These are phyloP conservation scores for Entomortierella chlamydospora DNA, from an alignment of 192 early-diverging fungal species.

Conservation along the genomic window DNA sequence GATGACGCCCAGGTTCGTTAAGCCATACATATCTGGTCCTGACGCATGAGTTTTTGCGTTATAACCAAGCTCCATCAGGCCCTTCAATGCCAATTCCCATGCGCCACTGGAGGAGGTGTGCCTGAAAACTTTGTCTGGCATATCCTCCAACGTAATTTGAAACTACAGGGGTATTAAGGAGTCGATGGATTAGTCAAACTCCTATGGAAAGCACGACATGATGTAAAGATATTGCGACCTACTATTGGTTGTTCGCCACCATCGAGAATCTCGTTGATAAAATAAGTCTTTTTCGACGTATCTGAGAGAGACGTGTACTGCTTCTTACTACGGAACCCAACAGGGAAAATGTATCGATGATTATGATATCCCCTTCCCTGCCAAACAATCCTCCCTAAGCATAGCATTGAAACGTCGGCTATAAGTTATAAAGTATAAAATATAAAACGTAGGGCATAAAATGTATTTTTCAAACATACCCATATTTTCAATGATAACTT, in stretches of 20 bases:
- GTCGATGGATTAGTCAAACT: background rate
- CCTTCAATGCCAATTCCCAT: constrained; percentile 74
- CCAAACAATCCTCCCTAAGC: constrained; percentile 66
- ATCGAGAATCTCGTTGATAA: constrained; percentile 76
- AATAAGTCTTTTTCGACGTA: constrained; percentile 62
- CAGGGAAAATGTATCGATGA: constrained; percentile 75
- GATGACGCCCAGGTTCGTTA: constrained; percentile 74
- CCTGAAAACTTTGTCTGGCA: constrained; percentile 67
- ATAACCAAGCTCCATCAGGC: constrained; percentile 67
- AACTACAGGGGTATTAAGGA: constrained; percentile 51
- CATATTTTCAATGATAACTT: constrained; percentile 68
- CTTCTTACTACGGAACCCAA: constrained; percentile 74
- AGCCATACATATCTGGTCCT: constrained; percentile 77
- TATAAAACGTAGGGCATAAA: no score
- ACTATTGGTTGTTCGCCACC: constrained; percentile 68
- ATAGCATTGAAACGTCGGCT: no score
- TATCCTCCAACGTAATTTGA: constrained; percentile 76
- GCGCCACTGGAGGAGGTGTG: constrained; percentile 77
- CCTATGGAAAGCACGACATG: no score
- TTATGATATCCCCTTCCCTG: constrained; percentile 74
- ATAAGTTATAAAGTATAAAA: no score
- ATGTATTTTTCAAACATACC: no score
- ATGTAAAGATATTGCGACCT: no score
- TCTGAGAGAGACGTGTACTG: constrained; percentile 68
- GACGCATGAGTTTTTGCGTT: constrained; percentile 78